phyloP scores from a whole-genome alignment of 768 basidiomycete species.

The Naganishia onofrii region DNA sequence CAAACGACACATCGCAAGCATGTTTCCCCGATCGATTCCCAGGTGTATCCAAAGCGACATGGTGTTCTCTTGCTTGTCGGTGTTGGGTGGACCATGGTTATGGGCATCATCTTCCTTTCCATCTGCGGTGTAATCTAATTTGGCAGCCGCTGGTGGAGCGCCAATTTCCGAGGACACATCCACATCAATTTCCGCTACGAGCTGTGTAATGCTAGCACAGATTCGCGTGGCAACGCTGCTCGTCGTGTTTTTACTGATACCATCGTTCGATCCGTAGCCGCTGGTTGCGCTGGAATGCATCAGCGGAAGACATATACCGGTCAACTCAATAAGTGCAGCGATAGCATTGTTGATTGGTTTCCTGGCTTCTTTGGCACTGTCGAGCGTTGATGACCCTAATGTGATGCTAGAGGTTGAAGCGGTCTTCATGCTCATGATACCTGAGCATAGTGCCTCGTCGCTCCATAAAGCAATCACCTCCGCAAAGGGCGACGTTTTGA shows the following conservation, averaged over 20 bases:
- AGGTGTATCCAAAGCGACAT: neutral
- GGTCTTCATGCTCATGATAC: neutral
- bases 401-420: neutral
- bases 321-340: neutral
- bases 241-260: no score
- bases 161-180: neutral
- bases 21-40: slow-evolving; percentile 16
- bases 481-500: neutral
- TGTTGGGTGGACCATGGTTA: neutral
- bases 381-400: neutral
- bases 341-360: neutral
- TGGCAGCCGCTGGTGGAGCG: neutral
- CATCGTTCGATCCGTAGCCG: neutral
- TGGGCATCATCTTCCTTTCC: neutral
- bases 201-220: slow-evolving; percentile 7
- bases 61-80: neutral
- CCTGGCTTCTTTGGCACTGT: neutral
- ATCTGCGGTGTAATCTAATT: neutral
- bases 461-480: slow-evolving; percentile 18
- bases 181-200: neutral
- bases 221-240: neutral
- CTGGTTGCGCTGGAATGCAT: neutral
- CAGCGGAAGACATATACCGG: neutral
- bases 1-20: slow-evolving; percentile 3
- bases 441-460: neutral